These are phyloP conservation scores for Citrullus mucosospermus DNA, from an alignment of 306 rosid species.

Conservation along the genomic window DNA sequence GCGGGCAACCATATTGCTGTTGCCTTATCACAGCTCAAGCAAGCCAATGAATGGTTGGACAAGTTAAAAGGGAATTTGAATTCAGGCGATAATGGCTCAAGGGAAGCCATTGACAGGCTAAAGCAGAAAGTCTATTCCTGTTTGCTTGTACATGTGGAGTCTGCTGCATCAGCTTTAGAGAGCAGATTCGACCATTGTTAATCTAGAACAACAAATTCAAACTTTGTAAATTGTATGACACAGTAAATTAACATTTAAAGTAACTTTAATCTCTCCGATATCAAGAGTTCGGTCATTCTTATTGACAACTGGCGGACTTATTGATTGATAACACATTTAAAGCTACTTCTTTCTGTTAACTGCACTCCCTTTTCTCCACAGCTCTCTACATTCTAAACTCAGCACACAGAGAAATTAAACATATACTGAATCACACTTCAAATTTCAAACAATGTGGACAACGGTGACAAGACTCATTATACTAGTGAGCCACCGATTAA, in stretches of 20 bases:
- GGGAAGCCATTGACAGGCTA: constrained; percentile 46
- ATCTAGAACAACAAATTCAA: constrained; percentile 3
- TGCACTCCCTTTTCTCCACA: background rate
- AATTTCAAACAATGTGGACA: background rate
- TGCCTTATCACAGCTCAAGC: constrained; percentile 68
- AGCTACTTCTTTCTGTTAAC: background rate
- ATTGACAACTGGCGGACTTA: background rate
- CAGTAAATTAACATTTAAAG: constrained; percentile 23
- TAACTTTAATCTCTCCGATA: background rate
- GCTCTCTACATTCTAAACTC: background rate
- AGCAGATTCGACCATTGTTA: constrained; percentile 31
- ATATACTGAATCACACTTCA: background rate
- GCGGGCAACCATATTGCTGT: constrained; percentile 59
- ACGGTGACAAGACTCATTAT: background rate
- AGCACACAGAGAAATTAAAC: background rate
- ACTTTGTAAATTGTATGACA: background rate
- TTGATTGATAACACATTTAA: background rate
- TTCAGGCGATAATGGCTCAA: constrained; percentile 25
- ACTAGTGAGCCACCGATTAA: background rate
- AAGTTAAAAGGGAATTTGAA: constrained; percentile 29
- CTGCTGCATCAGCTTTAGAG: constrained; percentile 79
- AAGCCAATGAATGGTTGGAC: constrained; percentile 86
- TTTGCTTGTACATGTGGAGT: constrained; percentile 64
- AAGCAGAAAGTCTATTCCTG: constrained; percentile 65
- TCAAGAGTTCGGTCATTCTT: background rate